A percentile compares a stretch with the other conserved stretches of the same genome.
phyloP scores from a whole-genome alignment of 2,329 filamentous ascomycete genomes.

The Cercospora nicotianae region DNA sequence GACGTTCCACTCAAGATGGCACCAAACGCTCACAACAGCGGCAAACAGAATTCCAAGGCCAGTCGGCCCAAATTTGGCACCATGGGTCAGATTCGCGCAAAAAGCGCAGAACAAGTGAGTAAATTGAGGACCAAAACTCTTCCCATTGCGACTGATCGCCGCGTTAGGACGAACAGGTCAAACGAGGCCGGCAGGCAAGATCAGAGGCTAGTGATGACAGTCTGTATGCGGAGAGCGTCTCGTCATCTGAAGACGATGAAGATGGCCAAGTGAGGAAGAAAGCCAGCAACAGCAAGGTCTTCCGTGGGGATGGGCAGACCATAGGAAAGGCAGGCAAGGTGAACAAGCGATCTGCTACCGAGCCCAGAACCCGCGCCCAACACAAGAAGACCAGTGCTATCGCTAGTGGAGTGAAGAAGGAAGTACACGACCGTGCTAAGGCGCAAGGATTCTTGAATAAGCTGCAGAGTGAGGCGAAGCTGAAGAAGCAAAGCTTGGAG shows the following conservation, averaged over 20 bases:
- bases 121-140: not conserved
- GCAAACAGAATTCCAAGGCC: not conserved
- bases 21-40: not conserved
- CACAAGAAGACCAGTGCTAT: too few relatives aligned
- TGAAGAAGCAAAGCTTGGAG: not conserved
- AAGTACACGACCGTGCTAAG: not conserved
- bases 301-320: not conserved
- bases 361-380: too few relatives aligned
- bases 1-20: not conserved
- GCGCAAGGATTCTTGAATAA: not conserved
- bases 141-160: not conserved
- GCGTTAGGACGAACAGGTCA: not conserved
- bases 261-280: not conserved
- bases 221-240: not conserved
- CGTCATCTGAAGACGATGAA: not conserved
- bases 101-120: not conserved
- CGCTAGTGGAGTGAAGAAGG: not conserved
- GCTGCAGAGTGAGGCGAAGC: not conserved
- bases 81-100: not conserved
- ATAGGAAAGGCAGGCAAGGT: too few relatives aligned
- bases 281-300: not conserved
- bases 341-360: too few relatives aligned
- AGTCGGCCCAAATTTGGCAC: not conserved
- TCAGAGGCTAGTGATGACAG: not conserved
- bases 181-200: not conserved